Percentiles rank a stretch among this genome's conserved stretches.
phyloP scores from a whole-genome alignment of 2,329 filamentous ascomycete genomes.

The Elsinoe australis region DNA sequence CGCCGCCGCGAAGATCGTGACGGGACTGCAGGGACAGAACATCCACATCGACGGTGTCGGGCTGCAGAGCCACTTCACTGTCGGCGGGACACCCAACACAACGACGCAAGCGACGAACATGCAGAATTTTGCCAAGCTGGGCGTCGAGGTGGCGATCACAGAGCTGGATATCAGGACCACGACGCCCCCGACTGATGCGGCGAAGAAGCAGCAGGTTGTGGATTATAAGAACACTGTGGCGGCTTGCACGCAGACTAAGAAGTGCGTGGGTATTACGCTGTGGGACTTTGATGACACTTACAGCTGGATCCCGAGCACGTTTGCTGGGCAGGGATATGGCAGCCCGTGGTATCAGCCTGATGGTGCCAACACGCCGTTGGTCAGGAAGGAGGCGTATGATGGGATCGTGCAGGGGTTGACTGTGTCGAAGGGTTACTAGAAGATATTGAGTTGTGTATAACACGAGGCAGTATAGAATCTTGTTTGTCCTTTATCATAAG shows the following conservation, averaged over 20 bases:
- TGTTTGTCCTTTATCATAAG: too few species aligned
- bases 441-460: neutral
- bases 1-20: conserved; percentile 31
- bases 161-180: conserved; percentile 53
- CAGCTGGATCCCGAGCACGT: conserved; percentile 35
- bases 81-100: conserved; percentile 45
- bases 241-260: conserved; percentile 32
- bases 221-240: conserved; percentile 38
- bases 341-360: conserved; percentile 25
- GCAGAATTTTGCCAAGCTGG: conserved; percentile 44
- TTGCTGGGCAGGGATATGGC: conserved; percentile 33
- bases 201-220: conserved; percentile 40
- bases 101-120: conserved; percentile 42
- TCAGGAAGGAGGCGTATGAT: conserved; percentile 19
- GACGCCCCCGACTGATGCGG: conserved; percentile 36
- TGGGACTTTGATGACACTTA: conserved; percentile 39
- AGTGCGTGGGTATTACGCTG: conserved; percentile 34
- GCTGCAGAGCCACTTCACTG: conserved; percentile 54
- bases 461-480: neutral
- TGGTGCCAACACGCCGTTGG: conserved; percentile 21
- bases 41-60: conserved; percentile 54
- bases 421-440: neutral
- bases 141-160: conserved; percentile 53
- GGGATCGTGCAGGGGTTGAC: neutral
- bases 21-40: conserved; percentile 31